phyloP scores from a whole-genome alignment of 495 filamentous ascomycete species.

The Penicillium antarcticum region DNA sequence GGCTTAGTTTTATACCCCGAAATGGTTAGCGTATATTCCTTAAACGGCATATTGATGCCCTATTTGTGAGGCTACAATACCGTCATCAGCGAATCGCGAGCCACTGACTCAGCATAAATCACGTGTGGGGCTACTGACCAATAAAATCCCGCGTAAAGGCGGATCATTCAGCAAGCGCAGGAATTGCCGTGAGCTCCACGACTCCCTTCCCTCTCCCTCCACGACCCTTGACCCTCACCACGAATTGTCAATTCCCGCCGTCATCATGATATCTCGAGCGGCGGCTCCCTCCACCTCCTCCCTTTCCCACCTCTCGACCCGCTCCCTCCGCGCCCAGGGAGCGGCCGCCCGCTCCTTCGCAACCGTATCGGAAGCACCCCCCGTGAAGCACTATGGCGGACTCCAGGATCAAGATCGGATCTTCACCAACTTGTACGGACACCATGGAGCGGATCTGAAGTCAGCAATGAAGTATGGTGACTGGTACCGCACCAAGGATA shows the following conservation, averaged over 20 bases:
- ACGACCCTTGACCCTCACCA: slow-evolving; percentile 24
- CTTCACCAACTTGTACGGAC: slow-evolving; percentile 96
- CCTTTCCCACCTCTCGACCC: slow-evolving; percentile 52
- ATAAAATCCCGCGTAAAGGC: slow-evolving; percentile 40
- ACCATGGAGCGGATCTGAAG: slow-evolving; percentile 86
- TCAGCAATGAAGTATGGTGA: slow-evolving; percentile 97
- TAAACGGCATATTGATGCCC: no score
- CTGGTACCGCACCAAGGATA: slow-evolving; percentile 99
- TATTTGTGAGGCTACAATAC: neutral
- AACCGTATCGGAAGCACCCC: slow-evolving; percentile 81
- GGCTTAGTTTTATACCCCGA: no score
- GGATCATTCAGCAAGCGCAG: slow-evolving; percentile 48
- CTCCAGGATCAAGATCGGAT: slow-evolving; percentile 95
- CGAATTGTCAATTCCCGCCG: slow-evolving; percentile 30
- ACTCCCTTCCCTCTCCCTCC: slow-evolving; percentile 26
- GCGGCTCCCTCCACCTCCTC: slow-evolving; percentile 46
- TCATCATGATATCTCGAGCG: slow-evolving; percentile 52
- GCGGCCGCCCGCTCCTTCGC: slow-evolving; percentile 68
- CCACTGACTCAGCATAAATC: slow-evolving; percentile 21
- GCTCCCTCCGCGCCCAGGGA: slow-evolving; percentile 50
- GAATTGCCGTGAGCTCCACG: slow-evolving; percentile 39
- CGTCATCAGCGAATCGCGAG: slow-evolving; percentile 12
- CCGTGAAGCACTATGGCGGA: slow-evolving; percentile 73
- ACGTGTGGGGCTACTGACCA: slow-evolving; percentile 29
- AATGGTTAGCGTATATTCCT: no score